phyloP scores from a whole-genome alignment of 2,329 filamentous ascomycete genomes.

The Lachnellula hyalina region DNA sequence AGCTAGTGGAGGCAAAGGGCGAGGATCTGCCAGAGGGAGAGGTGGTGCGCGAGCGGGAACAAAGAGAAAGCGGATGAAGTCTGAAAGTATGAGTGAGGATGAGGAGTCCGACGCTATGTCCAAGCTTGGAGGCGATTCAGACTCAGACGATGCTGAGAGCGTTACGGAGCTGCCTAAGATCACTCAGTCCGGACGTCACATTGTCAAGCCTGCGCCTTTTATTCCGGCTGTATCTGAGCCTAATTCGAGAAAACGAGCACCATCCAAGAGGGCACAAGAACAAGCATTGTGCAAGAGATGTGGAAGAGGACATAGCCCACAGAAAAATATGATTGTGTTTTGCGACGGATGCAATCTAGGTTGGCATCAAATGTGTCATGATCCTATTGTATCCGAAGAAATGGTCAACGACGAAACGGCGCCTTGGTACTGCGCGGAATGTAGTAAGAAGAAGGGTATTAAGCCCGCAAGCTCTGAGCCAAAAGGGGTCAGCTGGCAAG shows the following conservation, averaged over 20 bases:
- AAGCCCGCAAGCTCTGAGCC: conserved; percentile 31
- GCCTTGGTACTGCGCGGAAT: conserved; percentile 67
- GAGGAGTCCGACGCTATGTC: conserved; percentile 30
- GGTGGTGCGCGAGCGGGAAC: conserved; percentile 17
- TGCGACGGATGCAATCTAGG: conserved; percentile 75
- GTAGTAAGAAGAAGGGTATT: conserved; percentile 45
- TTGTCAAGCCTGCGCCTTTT: conserved; percentile 61
- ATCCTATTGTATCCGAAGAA: conserved; percentile 66
- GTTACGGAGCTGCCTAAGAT: conserved; percentile 53
- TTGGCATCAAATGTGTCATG: conserved; percentile 80
- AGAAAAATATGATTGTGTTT: conserved; percentile 77
- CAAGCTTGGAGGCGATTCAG: conserved; percentile 33
- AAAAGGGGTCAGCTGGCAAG: conserved; percentile 32
- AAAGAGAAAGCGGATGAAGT: conserved; percentile 29
- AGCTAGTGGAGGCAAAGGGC: conserved; percentile 6
- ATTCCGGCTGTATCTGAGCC: conserved; percentile 49
- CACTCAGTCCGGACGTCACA: conserved; percentile 70
- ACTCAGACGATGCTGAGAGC: conserved; percentile 34
- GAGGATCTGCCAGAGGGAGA: conserved; percentile 12
- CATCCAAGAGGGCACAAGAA: conserved; percentile 54
- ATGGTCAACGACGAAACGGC: conserved; percentile 61
- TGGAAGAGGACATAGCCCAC: conserved; percentile 63
- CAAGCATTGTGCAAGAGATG: conserved; percentile 66
- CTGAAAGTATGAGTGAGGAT: conserved; percentile 25
- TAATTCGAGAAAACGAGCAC: conserved; percentile 34